Evolutionary conservation across 192 early-diverging fungal species (phyloP), one percentile per base, ranked within the genome.

Genomic region (Backusella parvicylindrica): DNA sequence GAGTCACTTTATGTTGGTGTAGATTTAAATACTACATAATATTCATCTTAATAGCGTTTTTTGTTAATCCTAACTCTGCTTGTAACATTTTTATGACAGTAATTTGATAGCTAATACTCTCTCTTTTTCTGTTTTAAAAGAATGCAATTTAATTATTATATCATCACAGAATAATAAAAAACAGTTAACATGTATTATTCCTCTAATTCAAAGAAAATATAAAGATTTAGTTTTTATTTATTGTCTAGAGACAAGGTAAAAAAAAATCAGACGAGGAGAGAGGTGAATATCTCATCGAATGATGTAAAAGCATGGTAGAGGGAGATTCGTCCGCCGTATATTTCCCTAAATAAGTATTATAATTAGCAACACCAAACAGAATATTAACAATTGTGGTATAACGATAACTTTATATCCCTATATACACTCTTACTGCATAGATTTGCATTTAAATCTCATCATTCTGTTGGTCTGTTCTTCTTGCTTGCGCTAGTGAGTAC

Each of bases 381-480:
- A 56, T n/a, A 60, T 60, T 28, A 60, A 60, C 53, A 28, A 28
- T 60, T 60, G 53, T 26, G 12, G n/a, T 60, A 28, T 53, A 53
- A 53, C 21, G 9, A 23, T 28, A 28, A 60, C 53, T 60, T 60
- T 60, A 60, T 60, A 21, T 60, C 53, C 53, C 23, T 60, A n/a
- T n/a, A n/a, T n/a, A n/a, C n/a, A 60, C 12, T 60, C 12, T 60
- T 60, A 60, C 23, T 60, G 53, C 53, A 60, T 60, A 60, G 53
- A 12, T 21, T 60, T 60, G 21, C 26, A 60, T 60, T 60, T 60
- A 60, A 60, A 60, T 60, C 53, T 26, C 23, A 60, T 7, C 23
- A 60, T 60, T 60, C 53, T 60, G 53, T 60, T 60, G 53, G 53
- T 60, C 53, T 60, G 53, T 60, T 60, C 53, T 60, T 60, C 53